Base-by-base conservation (phyloP, 1,284 basidiomycete genomes). In the Ceratobasidium sp. region DNA sequence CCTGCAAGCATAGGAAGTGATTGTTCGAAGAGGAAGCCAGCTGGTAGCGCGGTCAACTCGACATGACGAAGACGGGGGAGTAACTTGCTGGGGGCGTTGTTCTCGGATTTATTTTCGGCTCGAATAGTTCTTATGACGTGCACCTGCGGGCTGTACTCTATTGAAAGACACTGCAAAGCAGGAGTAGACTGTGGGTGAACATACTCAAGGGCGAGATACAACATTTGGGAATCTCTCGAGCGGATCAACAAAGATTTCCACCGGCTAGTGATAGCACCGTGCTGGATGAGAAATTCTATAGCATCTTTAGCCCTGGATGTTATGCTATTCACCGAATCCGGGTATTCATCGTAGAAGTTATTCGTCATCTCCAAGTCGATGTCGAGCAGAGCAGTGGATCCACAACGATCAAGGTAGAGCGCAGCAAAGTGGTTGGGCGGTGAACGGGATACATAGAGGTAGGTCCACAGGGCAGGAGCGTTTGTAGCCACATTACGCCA, bases 401-500 rank as follows among this genome's bases (percentile, higher is more conserved):
- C 57, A 50, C 59, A 44, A 54, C 71, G 71, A 4, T 10, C 12
- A 48, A 48, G 46, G 46, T 48, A 48, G 46, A 48, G 46, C 46
- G 10, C 46, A 17, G 46, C 46, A 48, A 2, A 12, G 10, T 48
- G 10, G 7, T 48, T 10, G 46, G 46, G 46, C 9, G 12, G 12
- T 10, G 46, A 17, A 17, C 46, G 46, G 17, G 46, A 48, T 10
- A 48, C 46, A 48, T 12, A 48, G 10, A 48, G 2, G 46, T 48
- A 48, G 17, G 46, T 48, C 46, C 46, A 48, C 12, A 48, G 7
- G 13, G 57, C n/a, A 20, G 57, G 71, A 59, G 10, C 38, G 40
- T 20, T 46, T 46, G 64, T 50, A 5, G 71, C 71, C 7, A 74
- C 59, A 10, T 74, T 38, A 15, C 57, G 57, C 71, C 71, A 74